These are phyloP conservation scores for Globisporangium spinosum DNA, from an alignment of 352 stramenopile species.

Conservation along the genomic window DNA sequence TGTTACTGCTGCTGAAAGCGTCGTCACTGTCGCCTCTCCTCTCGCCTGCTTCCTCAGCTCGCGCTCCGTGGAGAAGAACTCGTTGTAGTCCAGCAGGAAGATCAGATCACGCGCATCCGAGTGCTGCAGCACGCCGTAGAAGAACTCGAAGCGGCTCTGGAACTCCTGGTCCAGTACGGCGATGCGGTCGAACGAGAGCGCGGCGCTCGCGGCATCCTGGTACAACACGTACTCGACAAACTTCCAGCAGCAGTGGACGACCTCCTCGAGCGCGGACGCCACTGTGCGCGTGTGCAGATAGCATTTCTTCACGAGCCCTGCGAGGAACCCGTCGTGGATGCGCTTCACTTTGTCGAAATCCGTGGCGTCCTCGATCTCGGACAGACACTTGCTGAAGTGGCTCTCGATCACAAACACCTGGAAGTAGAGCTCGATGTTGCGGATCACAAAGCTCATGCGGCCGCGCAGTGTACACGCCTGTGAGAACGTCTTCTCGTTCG, in stretches of 20 bases:
- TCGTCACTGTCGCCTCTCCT: background rate
- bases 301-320: slow-evolving; percentile 57
- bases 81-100: slow-evolving; percentile 72
- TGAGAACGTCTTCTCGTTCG: slow-evolving; percentile 10
- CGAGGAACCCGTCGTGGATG: slow-evolving; percentile 68
- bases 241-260: slow-evolving; percentile 61
- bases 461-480: slow-evolving; percentile 39
- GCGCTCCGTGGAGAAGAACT: slow-evolving; percentile 50
- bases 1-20: background rate
- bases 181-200: slow-evolving; percentile 32
- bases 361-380: slow-evolving; percentile 37
- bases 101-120: slow-evolving; percentile 63
- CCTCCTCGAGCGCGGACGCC: slow-evolving; percentile 48
- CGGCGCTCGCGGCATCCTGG: slow-evolving; percentile 19
- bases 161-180: slow-evolving; percentile 52
- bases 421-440: slow-evolving; percentile 69
- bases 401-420: slow-evolving; percentile 77
- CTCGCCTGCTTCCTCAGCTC: slow-evolving; percentile 26
- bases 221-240: slow-evolving; percentile 68
- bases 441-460: slow-evolving; percentile 76
- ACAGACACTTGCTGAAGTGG: slow-evolving; percentile 52
- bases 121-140: slow-evolving; percentile 60
- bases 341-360: slow-evolving; percentile 75
- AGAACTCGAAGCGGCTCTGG: slow-evolving; percentile 48
- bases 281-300: slow-evolving; percentile 70